phyloP scores from a whole-genome alignment of 805 yeast species.

The Kockiozyma suomiensis region DNA sequence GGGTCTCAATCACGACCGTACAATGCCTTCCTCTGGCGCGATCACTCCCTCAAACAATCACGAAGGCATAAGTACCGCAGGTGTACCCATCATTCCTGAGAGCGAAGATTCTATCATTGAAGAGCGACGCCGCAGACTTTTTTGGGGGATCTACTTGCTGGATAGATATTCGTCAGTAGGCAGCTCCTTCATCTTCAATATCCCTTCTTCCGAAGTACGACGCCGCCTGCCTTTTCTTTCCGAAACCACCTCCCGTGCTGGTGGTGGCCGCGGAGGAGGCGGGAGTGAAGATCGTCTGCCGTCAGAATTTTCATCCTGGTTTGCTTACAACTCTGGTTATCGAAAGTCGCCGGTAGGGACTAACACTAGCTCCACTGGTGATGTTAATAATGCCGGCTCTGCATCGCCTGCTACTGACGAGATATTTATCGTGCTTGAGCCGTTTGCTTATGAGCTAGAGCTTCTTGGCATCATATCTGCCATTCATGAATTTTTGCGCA shows the following conservation, averaged over 20 bases:
- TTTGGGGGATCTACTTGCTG: constrained; percentile 37
- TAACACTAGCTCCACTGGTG: not conserved
- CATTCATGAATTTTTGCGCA: constrained; percentile 37
- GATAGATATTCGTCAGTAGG: constrained; percentile 37
- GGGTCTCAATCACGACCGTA: constrained; percentile 27
- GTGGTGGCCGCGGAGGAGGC: not conserved
- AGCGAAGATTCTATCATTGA: constrained; percentile 12
- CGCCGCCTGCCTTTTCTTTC: constrained; percentile 29
- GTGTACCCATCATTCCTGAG: constrained; percentile 26
- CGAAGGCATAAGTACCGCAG: constrained; percentile 12
- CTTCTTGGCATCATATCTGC: constrained; percentile 34
- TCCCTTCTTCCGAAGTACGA: constrained; percentile 34
- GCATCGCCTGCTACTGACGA: not conserved
- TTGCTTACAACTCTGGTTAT: constrained; percentile 18
- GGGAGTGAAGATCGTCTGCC: not conserved
- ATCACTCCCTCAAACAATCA: constrained; percentile 1
- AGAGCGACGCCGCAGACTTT: constrained; percentile 36
- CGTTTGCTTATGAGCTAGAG: constrained; percentile 35
- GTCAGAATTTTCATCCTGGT: not conserved
- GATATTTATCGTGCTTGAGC: not conserved
- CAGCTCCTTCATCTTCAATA: constrained; percentile 37
- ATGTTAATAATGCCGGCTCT: not conserved
- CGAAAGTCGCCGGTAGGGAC: not conserved
- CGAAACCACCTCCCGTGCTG: not conserved
- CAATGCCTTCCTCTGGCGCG: not conserved